A percentile compares a stretch with the other conserved stretches of the same genome.
These are phyloP conservation scores for Kingdonia uniflora DNA, from an alignment of 164 flowering plant genomes.

Conservation along the genomic window DNA sequence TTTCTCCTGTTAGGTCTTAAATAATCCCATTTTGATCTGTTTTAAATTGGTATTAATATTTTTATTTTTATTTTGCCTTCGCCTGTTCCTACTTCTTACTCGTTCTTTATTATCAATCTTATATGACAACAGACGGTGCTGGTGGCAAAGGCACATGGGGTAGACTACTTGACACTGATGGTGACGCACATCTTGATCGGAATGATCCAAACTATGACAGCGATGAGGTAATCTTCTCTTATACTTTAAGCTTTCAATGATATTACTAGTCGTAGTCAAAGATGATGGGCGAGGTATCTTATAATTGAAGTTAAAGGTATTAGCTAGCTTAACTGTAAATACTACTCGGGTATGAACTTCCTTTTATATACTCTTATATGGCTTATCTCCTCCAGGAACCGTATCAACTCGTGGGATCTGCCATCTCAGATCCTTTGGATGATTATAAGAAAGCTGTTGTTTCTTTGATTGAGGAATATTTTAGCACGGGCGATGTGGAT, in stretches of 20 bases:
- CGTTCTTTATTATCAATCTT: not conserved
- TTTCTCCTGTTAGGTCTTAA: no score
- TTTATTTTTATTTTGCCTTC: no score
- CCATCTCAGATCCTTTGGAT: constrained; percentile 73
- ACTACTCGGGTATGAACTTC: not conserved
- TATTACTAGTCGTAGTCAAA: not conserved
- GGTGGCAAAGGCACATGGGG: constrained; percentile 99
- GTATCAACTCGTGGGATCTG: constrained; percentile 77
- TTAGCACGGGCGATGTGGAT: constrained; percentile 75
- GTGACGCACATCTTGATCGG: constrained; percentile 69
- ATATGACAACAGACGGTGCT: constrained; percentile 65
- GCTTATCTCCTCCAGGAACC: constrained; percentile 56
- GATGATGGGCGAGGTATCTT: not conserved
- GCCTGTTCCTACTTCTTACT: not conserved
- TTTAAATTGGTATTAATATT: no score
- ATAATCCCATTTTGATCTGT: no score
- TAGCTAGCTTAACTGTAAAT: not conserved
- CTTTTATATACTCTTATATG: no score
- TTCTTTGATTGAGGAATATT: constrained; percentile 84
- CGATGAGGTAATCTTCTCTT: constrained; percentile 58
- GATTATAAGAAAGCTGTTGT: constrained; percentile 89
- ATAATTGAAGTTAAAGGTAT: not conserved
- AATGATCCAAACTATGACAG: constrained; percentile 99
- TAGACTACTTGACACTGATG: constrained; percentile 81
- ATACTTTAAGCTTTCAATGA: not conserved